Evolutionary conservation across 1,284 basidiomycete genomes (phyloP).

Genomic region (Fomitopsis schrenkii): DNA sequence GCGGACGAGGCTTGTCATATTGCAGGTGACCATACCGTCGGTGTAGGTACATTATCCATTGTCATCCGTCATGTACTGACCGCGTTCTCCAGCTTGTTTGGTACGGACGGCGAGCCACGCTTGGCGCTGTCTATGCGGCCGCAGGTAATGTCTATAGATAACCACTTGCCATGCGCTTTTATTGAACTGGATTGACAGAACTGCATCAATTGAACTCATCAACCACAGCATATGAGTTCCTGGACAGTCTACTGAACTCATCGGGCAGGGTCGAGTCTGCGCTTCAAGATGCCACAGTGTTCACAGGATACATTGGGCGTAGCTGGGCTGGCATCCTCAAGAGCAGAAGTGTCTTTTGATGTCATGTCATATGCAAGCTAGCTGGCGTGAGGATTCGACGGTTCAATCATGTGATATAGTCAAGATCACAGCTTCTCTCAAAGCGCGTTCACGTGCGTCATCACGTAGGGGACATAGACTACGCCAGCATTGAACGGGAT

Average conservation of each 20-base stretch:
- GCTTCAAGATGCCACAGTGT: conserved; percentile 47
- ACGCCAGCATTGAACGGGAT: too few species aligned
- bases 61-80: not conserved
- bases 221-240: conserved; percentile 54
- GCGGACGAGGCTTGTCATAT: conserved; percentile 68
- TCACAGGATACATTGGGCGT: conserved; percentile 53
- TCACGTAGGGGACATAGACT: too few species aligned
- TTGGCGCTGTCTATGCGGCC: conserved; percentile 62
- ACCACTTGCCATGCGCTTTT: conserved; percentile 7
- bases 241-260: conserved; percentile 55
- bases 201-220: conserved; percentile 74
- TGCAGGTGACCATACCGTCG: conserved; percentile 44
- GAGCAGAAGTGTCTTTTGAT: conserved; percentile 50
- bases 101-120: conserved; percentile 59
- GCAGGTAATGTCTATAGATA: conserved; percentile 37
- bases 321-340: conserved; percentile 68
- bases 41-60: conserved; percentile 36
- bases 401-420: too few species aligned
- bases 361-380: not conserved
- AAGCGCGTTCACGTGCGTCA: too few species aligned
- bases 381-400: too few species aligned
- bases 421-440: too few species aligned
- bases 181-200: conserved; percentile 36
- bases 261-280: conserved; percentile 39
- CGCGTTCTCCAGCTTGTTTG: conserved; percentile 48